Evolutionary conservation across 2,329 filamentous ascomycete species (phyloP), one percentile per base, ranked within the genome.

Genomic region (Blumeriella jaapii): DNA sequence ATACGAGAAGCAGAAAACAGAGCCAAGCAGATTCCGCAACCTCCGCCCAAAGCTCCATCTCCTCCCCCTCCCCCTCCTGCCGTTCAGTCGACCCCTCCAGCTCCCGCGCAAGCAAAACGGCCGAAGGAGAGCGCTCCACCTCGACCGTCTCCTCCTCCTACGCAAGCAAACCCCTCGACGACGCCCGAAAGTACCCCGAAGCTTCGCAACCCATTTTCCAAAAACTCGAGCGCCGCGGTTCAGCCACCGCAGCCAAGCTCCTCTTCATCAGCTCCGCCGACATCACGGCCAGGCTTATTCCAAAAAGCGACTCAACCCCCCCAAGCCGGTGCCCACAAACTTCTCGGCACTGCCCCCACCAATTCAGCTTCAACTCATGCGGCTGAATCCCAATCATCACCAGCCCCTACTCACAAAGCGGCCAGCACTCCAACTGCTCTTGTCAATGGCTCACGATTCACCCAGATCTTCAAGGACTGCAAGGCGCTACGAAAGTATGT

Each of bases 401-500:
- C 16, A 20, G 13, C 31, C 11, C 22, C 23, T 16, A 3, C 16
- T 12, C 32, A 34, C 16, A 7, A 14, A 12, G 17, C 28, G 17
- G 18, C 16, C 17, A 28, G 11, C 14, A 17, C n/a, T 10, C 9
- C 6, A 9, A 12, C 28, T 29, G 12, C 50, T 10, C 22, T 48
- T 9, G 41, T 61, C 20, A 55, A 67, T 37, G 54, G 56, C 6
- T 52, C 61, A 13, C 60, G 60, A 18, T 74, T 73, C 47, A 50
- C 68, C 2, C 58, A 63, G 14, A 57, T 91, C 16, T 82, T 89
- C 52, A 64, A 72, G 40, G 72, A 71, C 25, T 64, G 93, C 15
- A 93, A 78, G 52, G 52, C 61, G 6, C 57, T 76, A 45, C 63
- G 73, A 10, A 55, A 71, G 40, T 65, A 68, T 22, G 59, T 82